Percentiles rank a stretch among this genome's conserved stretches.
These are phyloP conservation scores for Aspergillus novofumigatus DNA, from an alignment of 2,329 filamentous ascomycete genomes.

Conservation along the genomic window DNA sequence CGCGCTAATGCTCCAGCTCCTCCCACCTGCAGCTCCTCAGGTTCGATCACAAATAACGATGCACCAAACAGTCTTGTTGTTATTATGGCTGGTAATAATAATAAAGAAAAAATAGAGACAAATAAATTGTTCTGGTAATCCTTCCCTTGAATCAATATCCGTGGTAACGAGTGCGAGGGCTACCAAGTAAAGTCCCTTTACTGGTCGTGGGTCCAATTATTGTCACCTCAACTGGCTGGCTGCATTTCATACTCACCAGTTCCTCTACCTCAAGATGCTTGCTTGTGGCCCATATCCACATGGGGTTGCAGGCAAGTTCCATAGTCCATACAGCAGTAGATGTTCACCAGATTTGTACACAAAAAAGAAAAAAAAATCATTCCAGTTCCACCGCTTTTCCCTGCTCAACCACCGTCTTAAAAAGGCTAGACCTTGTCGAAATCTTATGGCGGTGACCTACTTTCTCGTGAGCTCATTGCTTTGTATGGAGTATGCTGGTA, in stretches of 20 bases:
- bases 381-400: too few relatives aligned
- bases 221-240: neutral
- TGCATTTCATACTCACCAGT: neutral
- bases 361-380: too few relatives aligned
- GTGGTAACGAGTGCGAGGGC: neutral
- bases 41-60: neutral
- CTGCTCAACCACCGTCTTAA: neutral
- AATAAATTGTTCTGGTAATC: neutral
- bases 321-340: neutral
- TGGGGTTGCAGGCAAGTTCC: neutral
- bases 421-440: neutral
- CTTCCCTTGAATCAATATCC: neutral
- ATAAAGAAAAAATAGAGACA: neutral
- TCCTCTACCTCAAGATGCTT: neutral
- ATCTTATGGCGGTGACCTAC: neutral
- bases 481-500: neutral
- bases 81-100: neutral
- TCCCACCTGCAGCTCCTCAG: neutral
- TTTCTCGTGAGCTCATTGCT: neutral
- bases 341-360: neutral
- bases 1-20: constrained; percentile 3
- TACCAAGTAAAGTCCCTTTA: too few relatives aligned
- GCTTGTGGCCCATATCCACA: neutral
- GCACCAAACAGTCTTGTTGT: neutral
- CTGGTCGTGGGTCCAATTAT: neutral